These are phyloP conservation scores for Globisporangium nunn DNA, from an alignment of 352 stramenopile species.

Conservation along the genomic window DNA sequence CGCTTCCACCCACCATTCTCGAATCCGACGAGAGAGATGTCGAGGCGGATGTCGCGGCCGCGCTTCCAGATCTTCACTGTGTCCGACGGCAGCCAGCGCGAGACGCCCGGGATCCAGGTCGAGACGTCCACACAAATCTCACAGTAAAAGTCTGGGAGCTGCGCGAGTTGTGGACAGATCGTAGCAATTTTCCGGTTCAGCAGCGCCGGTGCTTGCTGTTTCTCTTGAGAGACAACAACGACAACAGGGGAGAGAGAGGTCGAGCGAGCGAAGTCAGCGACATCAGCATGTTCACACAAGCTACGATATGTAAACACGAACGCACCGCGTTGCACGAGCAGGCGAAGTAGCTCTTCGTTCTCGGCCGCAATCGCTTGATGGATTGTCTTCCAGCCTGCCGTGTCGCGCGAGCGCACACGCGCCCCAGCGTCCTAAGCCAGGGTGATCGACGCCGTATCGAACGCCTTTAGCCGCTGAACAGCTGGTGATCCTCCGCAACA, in stretches of 20 bases:
- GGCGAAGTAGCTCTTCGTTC: slow-evolving; percentile 50
- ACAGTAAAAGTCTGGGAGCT: slow-evolving; percentile 58
- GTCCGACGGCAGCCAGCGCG: slow-evolving; percentile 60
- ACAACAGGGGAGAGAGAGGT: not conserved
- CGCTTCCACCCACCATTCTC: slow-evolving; percentile 54
- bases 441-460: not conserved
- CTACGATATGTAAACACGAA: not conserved
- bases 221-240: slow-evolving; percentile 23
- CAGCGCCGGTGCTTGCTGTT: slow-evolving; percentile 44
- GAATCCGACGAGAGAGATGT: slow-evolving; percentile 62
- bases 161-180: slow-evolving; percentile 31
- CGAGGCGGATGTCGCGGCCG: slow-evolving; percentile 44
- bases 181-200: slow-evolving; percentile 44
- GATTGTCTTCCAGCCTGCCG: slow-evolving; percentile 53
- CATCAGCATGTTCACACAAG: not conserved
- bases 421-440: slow-evolving; percentile 35
- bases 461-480: not conserved
- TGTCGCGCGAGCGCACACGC: slow-evolving; percentile 54
- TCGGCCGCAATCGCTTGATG: slow-evolving; percentile 51
- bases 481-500: not conserved
- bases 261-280: not conserved
- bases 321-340: slow-evolving; percentile 42
- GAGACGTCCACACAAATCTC: slow-evolving; percentile 61
- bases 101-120: slow-evolving; percentile 66
- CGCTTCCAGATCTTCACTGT: slow-evolving; percentile 76